These are phyloP conservation scores for Hypholoma sublateritium DNA, from an alignment of 768 basidiomycete genomes.

Conservation along the genomic window DNA sequence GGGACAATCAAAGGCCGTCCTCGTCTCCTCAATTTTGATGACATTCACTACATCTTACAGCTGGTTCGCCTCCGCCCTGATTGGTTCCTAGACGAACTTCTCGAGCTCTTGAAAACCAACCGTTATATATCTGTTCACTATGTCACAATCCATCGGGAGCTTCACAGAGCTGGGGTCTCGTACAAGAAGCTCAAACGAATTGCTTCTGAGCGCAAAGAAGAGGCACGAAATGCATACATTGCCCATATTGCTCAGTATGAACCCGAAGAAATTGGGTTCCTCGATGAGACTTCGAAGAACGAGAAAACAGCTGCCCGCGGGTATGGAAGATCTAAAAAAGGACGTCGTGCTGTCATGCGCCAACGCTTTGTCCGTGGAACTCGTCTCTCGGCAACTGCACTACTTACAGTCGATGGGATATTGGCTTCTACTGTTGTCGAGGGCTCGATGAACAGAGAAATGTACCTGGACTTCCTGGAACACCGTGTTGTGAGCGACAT, in stretches of 20 bases:
- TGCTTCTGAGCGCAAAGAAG: conserved; percentile 26
- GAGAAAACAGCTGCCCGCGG: conserved; percentile 13
- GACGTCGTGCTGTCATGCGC: neutral
- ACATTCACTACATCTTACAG: neutral
- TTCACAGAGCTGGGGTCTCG: conserved; percentile 21
- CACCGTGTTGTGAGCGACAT: conserved; percentile 22
- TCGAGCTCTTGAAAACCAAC: conserved; percentile 20
- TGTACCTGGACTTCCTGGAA: conserved; percentile 24
- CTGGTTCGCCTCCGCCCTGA: conserved; percentile 12
- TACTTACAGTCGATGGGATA: conserved; percentile 28
- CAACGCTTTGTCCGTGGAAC: neutral
- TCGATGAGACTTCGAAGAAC: conserved; percentile 31
- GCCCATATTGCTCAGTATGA: conserved; percentile 23
- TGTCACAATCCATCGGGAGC: conserved; percentile 26
- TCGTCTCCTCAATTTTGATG: neutral
- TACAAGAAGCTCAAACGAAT: conserved; percentile 29
- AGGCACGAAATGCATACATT: conserved; percentile 20
- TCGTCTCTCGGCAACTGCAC: conserved; percentile 14
- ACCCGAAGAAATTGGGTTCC: conserved; percentile 27
- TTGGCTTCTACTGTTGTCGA: conserved; percentile 23
- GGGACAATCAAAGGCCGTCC: too few relatives aligned
- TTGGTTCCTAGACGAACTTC: conserved; percentile 30
- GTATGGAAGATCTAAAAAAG: neutral
- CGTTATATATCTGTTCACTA: conserved; percentile 29
- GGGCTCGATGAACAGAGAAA: conserved; percentile 25